Evolutionary conservation across 805 yeast species (phyloP), one percentile per base, ranked within the genome.

Genomic region (Ogataea dorogensis): DNA sequence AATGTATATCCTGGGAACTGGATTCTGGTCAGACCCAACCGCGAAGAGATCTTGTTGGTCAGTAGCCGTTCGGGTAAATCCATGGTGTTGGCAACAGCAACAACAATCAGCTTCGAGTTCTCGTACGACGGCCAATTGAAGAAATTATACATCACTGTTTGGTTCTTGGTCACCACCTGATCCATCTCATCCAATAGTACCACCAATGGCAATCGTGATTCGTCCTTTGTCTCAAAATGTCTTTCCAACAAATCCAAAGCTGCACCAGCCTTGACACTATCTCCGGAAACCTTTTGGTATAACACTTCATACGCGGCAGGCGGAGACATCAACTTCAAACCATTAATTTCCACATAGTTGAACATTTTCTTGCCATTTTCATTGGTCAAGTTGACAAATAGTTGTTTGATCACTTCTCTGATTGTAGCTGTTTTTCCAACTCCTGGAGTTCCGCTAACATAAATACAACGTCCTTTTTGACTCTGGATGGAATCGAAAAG

Each of bases 21-120:
- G 25, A 91, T 73, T 59, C 98, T 75, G 7, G 85, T 77, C 23
- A 89, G 68, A 2, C 99, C 99, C 40, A 93, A 68, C 47, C 99
- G 76, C 1, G 96, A 86, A 0, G 96, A 82, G 3, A 88, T 83
- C 60, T 93, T 93, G 60, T 87, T 91, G 13, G 93, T 79, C 24
- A 93, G 65, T 33, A 81, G 71, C 35, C 96, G 68, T 56, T 93
- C 98, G 0, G 98, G 98, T 31, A 93, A 65, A 64, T 93, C 98
- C 96, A 93, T 88, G 0, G 97, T 89, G 58, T 93, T 93, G 4
- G 98, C 97, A 19, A 93, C 88, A 0, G 98, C 97, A 26, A 93
- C 70, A 2, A 93, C 94, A 33, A 93, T 77, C 33, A 93, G 66
- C 50, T 81, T 81, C 4, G 98, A 88, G 46, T 78, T 68, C 9